Percentiles rank a stretch among this genome's conserved stretches.
phyloP scores from a whole-genome alignment of 345 rosid genomes.

The Noccaea caerulescens region DNA sequence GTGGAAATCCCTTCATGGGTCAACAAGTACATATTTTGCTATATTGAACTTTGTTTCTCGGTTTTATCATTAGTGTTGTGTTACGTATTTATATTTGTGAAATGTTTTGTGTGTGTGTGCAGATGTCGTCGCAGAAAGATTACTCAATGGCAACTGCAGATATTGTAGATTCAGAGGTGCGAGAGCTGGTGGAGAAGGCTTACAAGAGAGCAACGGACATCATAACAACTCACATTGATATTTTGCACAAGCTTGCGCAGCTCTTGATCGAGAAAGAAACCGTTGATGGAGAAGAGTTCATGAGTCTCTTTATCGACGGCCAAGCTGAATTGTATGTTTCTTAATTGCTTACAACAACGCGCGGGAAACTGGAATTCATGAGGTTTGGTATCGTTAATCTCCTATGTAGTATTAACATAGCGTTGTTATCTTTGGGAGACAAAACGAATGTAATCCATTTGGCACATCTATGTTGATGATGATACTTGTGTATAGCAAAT shows the following conservation, averaged over 20 bases:
- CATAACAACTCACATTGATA: conserved; percentile 72
- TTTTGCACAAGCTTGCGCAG: conserved; percentile 86
- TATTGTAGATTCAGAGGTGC: conserved; percentile 87
- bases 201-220: conserved; percentile 76
- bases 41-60: conserved; percentile 7
- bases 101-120: conserved; percentile 12
- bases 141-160: conserved; percentile 99
- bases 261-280: conserved; percentile 94
- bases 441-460: no score
- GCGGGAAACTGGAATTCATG: no score
- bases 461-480: no score
- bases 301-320: conserved; percentile 98
- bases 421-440: no score
- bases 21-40: conserved; percentile 47
- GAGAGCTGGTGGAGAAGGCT: conserved; percentile 83
- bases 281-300: conserved; percentile 97
- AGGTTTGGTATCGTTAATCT: no score
- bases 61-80: background rate
- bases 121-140: conserved; percentile 98
- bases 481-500: no score
- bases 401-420: no score
- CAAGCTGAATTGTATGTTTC: conserved; percentile 84
- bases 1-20: conserved; percentile 97
- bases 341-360: conserved; percentile 34
- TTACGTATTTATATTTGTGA: background rate